phyloP scores from a whole-genome alignment of 2,329 filamentous ascomycete genomes.

The Incumbomyces delicatus region DNA sequence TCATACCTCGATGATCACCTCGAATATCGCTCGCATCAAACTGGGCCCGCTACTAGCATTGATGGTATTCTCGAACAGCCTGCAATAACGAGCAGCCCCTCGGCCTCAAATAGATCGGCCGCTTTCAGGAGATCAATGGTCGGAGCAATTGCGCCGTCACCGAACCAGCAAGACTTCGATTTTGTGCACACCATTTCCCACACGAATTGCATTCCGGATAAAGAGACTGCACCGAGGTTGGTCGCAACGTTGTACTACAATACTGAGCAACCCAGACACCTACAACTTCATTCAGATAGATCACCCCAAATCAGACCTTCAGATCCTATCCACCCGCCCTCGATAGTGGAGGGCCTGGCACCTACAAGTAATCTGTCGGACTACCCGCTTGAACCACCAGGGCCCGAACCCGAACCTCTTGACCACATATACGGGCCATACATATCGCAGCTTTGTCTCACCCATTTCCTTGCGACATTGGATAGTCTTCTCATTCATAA shows the following conservation, averaged over 20 bases:
- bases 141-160: constrained; percentile 18
- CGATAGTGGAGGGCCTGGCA: constrained; percentile 36
- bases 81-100: constrained; percentile 9
- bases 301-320: constrained; percentile 26
- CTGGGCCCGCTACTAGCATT: constrained; percentile 18
- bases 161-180: constrained; percentile 32
- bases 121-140: constrained; percentile 15
- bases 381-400: constrained; percentile 45
- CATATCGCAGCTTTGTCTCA: constrained; percentile 46
- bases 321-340: constrained; percentile 32
- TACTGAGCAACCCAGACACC: constrained; percentile 32
- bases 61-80: constrained; percentile 21
- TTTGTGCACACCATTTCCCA: constrained; percentile 39
- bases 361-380: constrained; percentile 43
- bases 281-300: constrained; percentile 40
- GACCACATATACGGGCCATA: constrained; percentile 47
- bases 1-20: constrained; percentile 39
- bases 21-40: constrained; percentile 29
- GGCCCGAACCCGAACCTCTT: constrained; percentile 44
- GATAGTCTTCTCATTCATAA: constrained; percentile 30
- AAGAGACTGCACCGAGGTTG: constrained; percentile 32
- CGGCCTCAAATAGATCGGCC: constrained; percentile 14
- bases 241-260: constrained; percentile 43
- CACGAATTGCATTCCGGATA: constrained; percentile 30
- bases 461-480: constrained; percentile 45